These are phyloP conservation scores for Coemansia sp. DNA, from an alignment of 192 early-diverging fungal species.

Conservation along the genomic window DNA sequence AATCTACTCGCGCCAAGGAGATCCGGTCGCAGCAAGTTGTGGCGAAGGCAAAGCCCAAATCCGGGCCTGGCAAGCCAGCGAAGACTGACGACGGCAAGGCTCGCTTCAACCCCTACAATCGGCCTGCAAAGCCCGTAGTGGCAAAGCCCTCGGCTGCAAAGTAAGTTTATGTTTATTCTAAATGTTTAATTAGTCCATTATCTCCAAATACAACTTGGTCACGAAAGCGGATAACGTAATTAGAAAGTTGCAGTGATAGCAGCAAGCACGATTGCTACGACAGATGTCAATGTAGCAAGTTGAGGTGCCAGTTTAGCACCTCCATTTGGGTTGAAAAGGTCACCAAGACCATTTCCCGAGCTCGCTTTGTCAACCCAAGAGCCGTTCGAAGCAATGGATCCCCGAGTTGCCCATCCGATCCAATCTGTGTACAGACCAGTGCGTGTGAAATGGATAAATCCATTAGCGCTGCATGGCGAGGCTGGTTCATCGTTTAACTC, in stretches of 20 bases:
- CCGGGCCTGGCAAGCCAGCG: not conserved
- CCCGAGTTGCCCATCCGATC: constrained; percentile 43
- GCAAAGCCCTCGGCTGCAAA: constrained; percentile 22
- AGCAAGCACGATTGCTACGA: constrained; percentile 1
- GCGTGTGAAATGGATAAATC: constrained; percentile 48
- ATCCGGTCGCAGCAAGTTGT: constrained; percentile 20
- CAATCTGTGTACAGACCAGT: constrained; percentile 50
- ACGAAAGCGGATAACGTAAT: not conserved
- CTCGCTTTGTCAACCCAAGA: constrained; percentile 32
- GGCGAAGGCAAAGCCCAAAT: not conserved
- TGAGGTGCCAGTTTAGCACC: constrained; percentile 1
- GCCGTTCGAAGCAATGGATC: constrained; percentile 43
- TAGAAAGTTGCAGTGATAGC: not conserved
- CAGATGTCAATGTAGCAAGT: not conserved
- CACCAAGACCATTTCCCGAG: constrained; percentile 24
- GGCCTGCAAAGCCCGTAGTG: constrained; percentile 10
- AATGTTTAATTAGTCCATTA: not conserved
- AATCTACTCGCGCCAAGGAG: constrained; percentile 36
- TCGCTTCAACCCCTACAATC: constrained; percentile 33
- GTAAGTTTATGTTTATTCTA: not conserved
- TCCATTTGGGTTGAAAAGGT: constrained; percentile 18
- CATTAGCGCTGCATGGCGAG: constrained; percentile 36
- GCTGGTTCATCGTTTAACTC: constrained; percentile 16
- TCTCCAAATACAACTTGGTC: too few species aligned
- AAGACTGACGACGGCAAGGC: constrained; percentile 11